Conservation (phyloP, 1,284 basidiomycete genomes). For the Cutaneotrichosporon dermatis region DNA sequence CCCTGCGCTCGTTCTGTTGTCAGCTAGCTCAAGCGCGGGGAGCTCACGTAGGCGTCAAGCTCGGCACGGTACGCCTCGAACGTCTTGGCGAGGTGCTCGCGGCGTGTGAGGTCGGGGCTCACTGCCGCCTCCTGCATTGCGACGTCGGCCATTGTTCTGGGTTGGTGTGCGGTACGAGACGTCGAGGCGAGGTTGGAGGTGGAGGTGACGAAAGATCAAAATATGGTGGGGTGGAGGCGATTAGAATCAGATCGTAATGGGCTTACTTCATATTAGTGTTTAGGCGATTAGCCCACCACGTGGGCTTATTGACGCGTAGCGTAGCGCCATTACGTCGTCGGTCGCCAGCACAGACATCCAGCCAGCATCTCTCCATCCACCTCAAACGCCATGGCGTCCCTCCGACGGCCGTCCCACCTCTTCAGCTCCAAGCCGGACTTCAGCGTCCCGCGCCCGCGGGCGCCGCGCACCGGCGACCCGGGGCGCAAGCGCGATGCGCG, state of each 20-base stretch:
- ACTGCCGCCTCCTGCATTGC: conserved; percentile 16
- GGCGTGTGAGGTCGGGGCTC: conserved; percentile 20
- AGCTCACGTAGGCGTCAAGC: conserved; percentile 42
- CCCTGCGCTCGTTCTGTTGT: conserved; percentile 46
- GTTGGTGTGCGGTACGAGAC: too few species aligned
- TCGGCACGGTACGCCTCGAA: conserved; percentile 43
- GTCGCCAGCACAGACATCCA: too few species aligned
- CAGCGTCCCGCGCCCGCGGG: conserved; percentile 15
- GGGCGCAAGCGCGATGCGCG: conserved; percentile 23
- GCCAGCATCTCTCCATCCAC: conserved; percentile 1
- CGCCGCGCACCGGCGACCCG: conserved; percentile 10
- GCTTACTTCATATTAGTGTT: too few species aligned
- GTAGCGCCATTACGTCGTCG: conserved; percentile 1
- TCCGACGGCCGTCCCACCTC: conserved; percentile 22
- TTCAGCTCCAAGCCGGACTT: conserved; percentile 8
- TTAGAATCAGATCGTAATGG: not conserved
- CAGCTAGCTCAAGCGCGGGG: not conserved
- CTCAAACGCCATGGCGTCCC: conserved; percentile 32
- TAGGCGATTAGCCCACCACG: not conserved
- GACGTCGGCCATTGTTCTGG: conserved; percentile 22
- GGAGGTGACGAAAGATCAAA: conserved; percentile 6
- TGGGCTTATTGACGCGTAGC: not conserved
- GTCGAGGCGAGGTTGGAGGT: not conserved
- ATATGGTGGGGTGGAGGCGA: not conserved
- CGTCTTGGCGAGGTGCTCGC: conserved; percentile 36